Conservation (phyloP, 2,329 filamentous ascomycete species). For the Bipolaris oryzae region DNA sequence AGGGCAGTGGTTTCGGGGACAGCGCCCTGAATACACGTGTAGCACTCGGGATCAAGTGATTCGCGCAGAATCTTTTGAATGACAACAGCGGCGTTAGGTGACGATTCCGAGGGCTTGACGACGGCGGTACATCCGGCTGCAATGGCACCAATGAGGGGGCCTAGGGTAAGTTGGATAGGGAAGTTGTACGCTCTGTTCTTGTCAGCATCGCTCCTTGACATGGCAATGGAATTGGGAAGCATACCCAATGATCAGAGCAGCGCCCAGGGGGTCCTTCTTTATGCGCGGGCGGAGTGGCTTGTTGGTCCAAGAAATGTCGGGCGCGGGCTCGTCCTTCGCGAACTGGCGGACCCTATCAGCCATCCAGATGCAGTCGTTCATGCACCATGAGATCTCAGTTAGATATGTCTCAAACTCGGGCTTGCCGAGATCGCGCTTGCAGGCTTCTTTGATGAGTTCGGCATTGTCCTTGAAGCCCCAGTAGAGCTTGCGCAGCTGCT, state of each 20-base stretch:
- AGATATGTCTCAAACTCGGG: slow-evolving; percentile 74
- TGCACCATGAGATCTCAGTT: slow-evolving; percentile 76
- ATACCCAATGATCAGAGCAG: slow-evolving; percentile 73
- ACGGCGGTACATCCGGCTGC: slow-evolving; percentile 88
- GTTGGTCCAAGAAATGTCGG: slow-evolving; percentile 72
- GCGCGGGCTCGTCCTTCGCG: slow-evolving; percentile 78
- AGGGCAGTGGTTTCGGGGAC: slow-evolving; percentile 80
- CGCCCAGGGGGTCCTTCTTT: slow-evolving; percentile 85
- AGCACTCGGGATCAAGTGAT: slow-evolving; percentile 77
- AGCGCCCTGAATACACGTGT: slow-evolving; percentile 78
- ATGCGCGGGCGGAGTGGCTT: slow-evolving; percentile 74
- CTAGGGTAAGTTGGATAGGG: slow-evolving; percentile 79
- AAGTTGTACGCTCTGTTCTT: slow-evolving; percentile 82
- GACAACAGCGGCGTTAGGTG: slow-evolving; percentile 76
- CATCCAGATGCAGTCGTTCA: slow-evolving; percentile 81
- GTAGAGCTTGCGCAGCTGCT: slow-evolving; percentile 91
- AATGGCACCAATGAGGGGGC: slow-evolving; percentile 86
- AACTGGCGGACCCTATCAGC: slow-evolving; percentile 80
- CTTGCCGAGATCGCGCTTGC: slow-evolving; percentile 80
- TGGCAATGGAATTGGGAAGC: background rate
- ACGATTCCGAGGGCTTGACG: slow-evolving; percentile 87
- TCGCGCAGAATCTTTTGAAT: slow-evolving; percentile 78
- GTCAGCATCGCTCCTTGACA: background rate
- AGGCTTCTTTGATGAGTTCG: slow-evolving; percentile 73
- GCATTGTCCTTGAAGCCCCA: slow-evolving; percentile 87